Base-by-base conservation (phyloP, 2,329 filamentous ascomycete species). In the Epichloe sibirici region DNA sequence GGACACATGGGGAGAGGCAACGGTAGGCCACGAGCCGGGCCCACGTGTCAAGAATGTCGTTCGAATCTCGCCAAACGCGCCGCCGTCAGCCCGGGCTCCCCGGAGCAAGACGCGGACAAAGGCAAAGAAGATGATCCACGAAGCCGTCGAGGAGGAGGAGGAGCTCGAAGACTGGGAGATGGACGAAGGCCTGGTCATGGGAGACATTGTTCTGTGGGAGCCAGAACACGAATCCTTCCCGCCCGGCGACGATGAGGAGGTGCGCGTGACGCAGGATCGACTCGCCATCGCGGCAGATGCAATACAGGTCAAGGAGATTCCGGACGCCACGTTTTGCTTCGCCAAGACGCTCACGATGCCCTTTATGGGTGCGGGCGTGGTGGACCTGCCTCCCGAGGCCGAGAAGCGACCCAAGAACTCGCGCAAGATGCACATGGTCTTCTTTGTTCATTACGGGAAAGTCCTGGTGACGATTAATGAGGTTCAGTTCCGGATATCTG, bases 381-480 rank as follows among this genome's bases (percentile, higher is more conserved):
- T 98, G 39, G 91, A 97, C 62, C 73, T 98, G 49, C 88, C 89
- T 5, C 84, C 88, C 0, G 85, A 86, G 2, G 82, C 87, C 35
- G 81, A 86, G 64, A 98, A 98, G 74, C 82, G 84, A 59, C 81
- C 85, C 48, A 97, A 97, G 76, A 97, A 96, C 69, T 86, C 87
- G 38, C 79, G 91, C 57, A 90, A 87, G 71, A 97, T 96, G 88
- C 90, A 96, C 65, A 93, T 98, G 85, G 84, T 87, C 1, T 97
- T 97, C 68, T 96, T 95, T 61, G 86, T 98, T 34, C 85, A 89
- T 60, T 78, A 80, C 45, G 93, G 93, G 23, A 83, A 86, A 57
- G 89, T 96, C 21, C 75, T 82, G 58, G 90, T 95, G 21, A 86
- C 82, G 31, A 79, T 95, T 47, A 82, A 86, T 58, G 80, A 86